These are phyloP conservation scores for Rutstroemia sp. DNA, from an alignment of 2,329 filamentous ascomycete genomes.

Conservation along the genomic window DNA sequence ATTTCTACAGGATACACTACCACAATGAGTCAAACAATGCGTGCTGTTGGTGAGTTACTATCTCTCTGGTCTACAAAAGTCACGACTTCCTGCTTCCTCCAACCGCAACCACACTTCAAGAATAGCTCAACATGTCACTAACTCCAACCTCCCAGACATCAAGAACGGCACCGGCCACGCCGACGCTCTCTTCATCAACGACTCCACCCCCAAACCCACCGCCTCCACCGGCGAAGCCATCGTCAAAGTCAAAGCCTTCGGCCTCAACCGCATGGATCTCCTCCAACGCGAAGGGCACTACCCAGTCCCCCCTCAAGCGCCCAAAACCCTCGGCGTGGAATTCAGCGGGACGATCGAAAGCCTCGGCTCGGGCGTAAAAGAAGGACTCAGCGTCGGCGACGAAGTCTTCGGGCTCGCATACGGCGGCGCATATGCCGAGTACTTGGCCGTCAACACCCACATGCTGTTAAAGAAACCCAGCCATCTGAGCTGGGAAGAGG, in stretches of 20 bases:
- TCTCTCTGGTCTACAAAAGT: not conserved
- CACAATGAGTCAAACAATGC: conserved; percentile 23
- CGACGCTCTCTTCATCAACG: conserved; percentile 47
- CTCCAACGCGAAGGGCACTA: conserved; percentile 68
- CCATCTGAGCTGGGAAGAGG: conserved; percentile 63
- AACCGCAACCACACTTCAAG: not conserved
- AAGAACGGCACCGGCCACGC: conserved; percentile 48
- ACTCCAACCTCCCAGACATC: conserved; percentile 33
- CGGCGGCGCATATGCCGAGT: conserved; percentile 86
- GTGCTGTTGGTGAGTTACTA: conserved; percentile 23
- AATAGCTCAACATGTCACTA: not conserved
- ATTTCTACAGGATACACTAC: not conserved
- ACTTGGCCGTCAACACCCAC: conserved; percentile 64
- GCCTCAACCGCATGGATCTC: conserved; percentile 81
- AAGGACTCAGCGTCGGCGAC: conserved; percentile 63
- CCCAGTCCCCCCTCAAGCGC: conserved; percentile 63
- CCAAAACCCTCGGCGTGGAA: conserved; percentile 66
- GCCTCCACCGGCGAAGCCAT: conserved; percentile 61
- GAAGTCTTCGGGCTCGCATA: conserved; percentile 87
- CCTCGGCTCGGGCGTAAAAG: conserved; percentile 40
- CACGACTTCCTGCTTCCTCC: not conserved
- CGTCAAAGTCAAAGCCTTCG: conserved; percentile 73
- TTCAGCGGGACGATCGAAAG: conserved; percentile 64
- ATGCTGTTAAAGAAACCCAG: conserved; percentile 80
- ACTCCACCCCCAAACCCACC: conserved; percentile 43